Conservation (phyloP, 106 monocot genomes). For the Phalaenopsis equestris region DNA sequence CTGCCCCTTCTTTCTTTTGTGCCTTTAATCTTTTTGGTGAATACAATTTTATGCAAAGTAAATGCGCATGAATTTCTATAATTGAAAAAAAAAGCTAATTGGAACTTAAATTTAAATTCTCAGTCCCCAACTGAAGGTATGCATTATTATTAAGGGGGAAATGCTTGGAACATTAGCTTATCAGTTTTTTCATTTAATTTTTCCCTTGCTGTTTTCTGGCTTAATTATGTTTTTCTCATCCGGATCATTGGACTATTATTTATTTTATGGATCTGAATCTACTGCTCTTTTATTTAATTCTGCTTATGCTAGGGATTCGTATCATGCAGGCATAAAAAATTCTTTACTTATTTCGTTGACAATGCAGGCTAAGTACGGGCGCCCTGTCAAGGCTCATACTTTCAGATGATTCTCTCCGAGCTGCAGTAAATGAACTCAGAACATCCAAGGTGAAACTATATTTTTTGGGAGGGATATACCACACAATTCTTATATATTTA, state of each 20-base stretch:
- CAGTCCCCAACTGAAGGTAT: not conserved
- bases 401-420: slow-evolving; percentile 90
- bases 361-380: slow-evolving; percentile 84
- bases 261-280: not conserved
- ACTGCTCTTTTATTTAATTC: not conserved
- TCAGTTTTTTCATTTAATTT: not conserved
- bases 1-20: too few relatives aligned
- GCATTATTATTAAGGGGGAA: not conserved
- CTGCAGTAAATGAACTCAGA: slow-evolving; percentile 83
- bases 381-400: slow-evolving; percentile 83
- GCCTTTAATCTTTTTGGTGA: too few relatives aligned
- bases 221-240: not conserved
- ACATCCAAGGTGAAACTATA: slow-evolving; percentile 56
- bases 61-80: not conserved
- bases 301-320: not conserved
- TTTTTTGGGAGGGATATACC: too few relatives aligned
- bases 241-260: not conserved
- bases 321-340: not conserved
- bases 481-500: too few relatives aligned
- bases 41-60: not conserved
- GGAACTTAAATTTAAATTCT: not conserved
- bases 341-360: not conserved
- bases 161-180: not conserved
- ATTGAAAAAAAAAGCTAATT: not conserved
- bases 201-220: not conserved